A percentile compares a stretch with the other conserved stretches of the same genome.
Evolutionary conservation across 257 asterid genomes (phyloP).

Genomic region (Gardenia jasminoides): DNA sequence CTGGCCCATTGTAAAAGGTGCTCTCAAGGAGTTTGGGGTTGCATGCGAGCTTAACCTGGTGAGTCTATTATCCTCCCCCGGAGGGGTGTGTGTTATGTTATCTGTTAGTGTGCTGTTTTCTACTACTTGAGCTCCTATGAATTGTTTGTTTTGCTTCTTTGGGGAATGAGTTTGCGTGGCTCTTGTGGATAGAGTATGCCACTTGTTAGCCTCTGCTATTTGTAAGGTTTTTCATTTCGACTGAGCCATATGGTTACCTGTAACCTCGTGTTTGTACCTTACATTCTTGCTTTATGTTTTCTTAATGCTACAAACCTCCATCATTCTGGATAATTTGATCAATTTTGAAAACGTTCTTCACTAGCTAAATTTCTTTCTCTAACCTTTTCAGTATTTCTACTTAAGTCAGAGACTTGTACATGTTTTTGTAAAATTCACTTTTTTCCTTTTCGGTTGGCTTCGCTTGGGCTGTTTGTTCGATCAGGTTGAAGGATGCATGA

Average conservation of each 20-base stretch:
- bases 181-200: too few species aligned
- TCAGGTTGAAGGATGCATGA: slow-evolving; percentile 92
- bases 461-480: slow-evolving; percentile 12
- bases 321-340: too few species aligned
- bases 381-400: background rate
- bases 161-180: too few species aligned
- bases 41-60: slow-evolving; percentile 73
- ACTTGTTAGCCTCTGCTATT: too few species aligned
- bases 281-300: background rate
- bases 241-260: background rate
- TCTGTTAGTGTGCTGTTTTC: background rate
- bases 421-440: background rate
- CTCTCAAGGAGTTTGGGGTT: slow-evolving; percentile 70
- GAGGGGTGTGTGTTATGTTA: too few species aligned
- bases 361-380: background rate
- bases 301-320: too few species aligned
- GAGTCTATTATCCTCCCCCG: slow-evolving; percentile 14
- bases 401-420: background rate
- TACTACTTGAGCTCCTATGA: background rate
- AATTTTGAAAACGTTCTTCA: too few species aligned
- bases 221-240: background rate
- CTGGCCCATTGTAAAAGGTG: slow-evolving; percentile 78
- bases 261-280: background rate
- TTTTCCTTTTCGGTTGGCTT: background rate
- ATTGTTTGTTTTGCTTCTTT: background rate